Base-by-base conservation (phyloP, 139 green algal species). In the Auxenochlorella pyrenoidosa region DNA sequence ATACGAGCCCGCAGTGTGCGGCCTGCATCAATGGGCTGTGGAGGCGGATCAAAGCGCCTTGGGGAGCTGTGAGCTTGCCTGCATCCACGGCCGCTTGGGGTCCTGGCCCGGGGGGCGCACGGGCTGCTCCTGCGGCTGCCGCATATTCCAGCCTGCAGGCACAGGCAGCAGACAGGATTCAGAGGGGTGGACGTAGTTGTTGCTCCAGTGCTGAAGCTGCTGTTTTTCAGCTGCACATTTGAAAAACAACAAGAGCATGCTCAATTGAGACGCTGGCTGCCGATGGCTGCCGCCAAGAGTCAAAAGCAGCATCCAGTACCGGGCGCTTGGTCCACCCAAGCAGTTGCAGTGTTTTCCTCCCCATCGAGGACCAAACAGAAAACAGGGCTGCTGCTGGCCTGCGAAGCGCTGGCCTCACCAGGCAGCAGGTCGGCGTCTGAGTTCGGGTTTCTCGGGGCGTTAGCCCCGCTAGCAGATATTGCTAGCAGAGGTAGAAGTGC, bases 71-170 rank as follows among this genome's bases (percentile, higher is more conserved):
- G 47, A 10, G 47, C 47, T 54, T 54, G 47, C 44, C 54, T 87
- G 70, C 83, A 81, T 87, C 71, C 71, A 81, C 19, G 71, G 83
- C 32, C 83, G 70, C 36, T 85, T 85, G 30, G 60, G 66, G 51
- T 85, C 60, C 21, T 76, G 34, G 34, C 70, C 70, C 10, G 70
- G 70, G 2, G 12, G 26, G 26, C 60, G 30, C 12, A 51, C 36
- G 36, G 38, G 15, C 75, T 81, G 47, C 47, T 54, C 47, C 47
- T 54, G 41, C 3, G 38, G 4, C 10, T 22, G 26, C 47, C 26
- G 47, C 12, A 32, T 68, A 10, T 82, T 82, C 76, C 76, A 83
- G 77, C 51, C 47, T 83, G 77, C 32, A 41, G 77, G 6, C 32
- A 30, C 26, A 21, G 19, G 30, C 18, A n/a, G 34, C 19, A 32